Base-by-base conservation (phyloP, 768 basidiomycete genomes). In the Mycena maculata region DNA sequence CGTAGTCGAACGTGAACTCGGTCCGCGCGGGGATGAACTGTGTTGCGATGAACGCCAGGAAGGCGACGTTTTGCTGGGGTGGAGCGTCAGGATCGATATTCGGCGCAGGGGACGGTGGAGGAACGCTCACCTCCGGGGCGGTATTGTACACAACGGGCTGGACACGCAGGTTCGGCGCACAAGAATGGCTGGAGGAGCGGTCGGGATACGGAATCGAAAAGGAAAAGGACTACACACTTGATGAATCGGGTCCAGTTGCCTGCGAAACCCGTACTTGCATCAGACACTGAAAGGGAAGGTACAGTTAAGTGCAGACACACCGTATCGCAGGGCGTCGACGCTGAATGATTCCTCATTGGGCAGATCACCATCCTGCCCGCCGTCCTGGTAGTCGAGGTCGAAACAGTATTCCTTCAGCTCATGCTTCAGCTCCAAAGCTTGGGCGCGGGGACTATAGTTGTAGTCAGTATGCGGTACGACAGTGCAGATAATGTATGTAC, bases 171-270 rank as follows among this genome's bases (percentile, higher is more conserved):
- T 73, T 72, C 11, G 76, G 76, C 7, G 67, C 58, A 54, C 76
- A 76, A 2, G 73, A 73, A 54, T 76, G 76, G 36, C 75, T 76
- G 22, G 12, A 27, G 28, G 18, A 25, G n/a, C n/a, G 3, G 11
- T 28, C 41, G 54, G 31, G 16, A 61, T 18, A 22, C 15, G n/a
- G 31, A 25, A 25, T 1, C 60, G 31, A 16, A 22, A 45, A 23
- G 48, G 15, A 20, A 31, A 60, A 45, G 47, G 4, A 30, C 23
- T 0, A 59, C 65, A 22, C 52, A 76, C 75, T 75, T 76, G 45
- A 75, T 64, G 59, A 76, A 76, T 0, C 75, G 66, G 1, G 76
- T 74, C 76, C 76, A 76, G 27, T 76, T 76, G 7, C 76, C 75
- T 71, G 33, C 13, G 7, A 23, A 66, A 60, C 16, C 10, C 16